Conservation (phyloP, 2,329 filamentous ascomycete species). For the Pestalotiopsis sp. region DNA sequence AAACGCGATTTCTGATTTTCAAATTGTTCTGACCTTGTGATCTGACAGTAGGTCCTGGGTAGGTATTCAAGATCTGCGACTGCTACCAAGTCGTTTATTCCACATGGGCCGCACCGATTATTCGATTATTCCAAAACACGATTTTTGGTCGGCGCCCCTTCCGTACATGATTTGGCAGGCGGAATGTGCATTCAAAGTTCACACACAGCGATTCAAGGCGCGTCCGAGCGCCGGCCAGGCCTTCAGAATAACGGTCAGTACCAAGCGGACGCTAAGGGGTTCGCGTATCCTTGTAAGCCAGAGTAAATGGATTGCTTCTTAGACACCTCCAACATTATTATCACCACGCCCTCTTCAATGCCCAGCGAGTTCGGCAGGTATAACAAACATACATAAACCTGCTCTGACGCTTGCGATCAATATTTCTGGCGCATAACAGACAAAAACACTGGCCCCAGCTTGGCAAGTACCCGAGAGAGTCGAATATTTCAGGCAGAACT, state of each 20-base stretch:
- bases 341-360: background rate
- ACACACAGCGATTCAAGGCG: background rate
- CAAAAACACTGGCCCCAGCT: background rate
- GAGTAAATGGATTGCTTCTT: slow-evolving; percentile 1
- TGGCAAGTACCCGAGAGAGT: background rate
- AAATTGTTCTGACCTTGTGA: background rate
- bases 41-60: background rate
- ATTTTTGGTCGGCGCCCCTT: background rate
- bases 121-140: background rate
- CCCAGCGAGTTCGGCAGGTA: too few relatives aligned
- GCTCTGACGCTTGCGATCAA: background rate
- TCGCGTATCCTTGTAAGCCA: slow-evolving; percentile 5
- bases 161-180: background rate
- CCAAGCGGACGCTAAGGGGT: slow-evolving; percentile 1
- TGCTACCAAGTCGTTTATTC: background rate
- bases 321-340: background rate
- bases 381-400: background rate
- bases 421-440: background rate
- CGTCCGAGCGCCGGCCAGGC: slow-evolving; percentile 6
- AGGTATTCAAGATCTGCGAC: background rate
- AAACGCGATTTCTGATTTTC: background rate
- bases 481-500: background rate
- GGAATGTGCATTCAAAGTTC: slow-evolving; percentile 6
- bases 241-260: background rate
- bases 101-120: background rate